Conservation (phyloP, 2,329 filamentous ascomycete species). For the Xylaria sp. region DNA sequence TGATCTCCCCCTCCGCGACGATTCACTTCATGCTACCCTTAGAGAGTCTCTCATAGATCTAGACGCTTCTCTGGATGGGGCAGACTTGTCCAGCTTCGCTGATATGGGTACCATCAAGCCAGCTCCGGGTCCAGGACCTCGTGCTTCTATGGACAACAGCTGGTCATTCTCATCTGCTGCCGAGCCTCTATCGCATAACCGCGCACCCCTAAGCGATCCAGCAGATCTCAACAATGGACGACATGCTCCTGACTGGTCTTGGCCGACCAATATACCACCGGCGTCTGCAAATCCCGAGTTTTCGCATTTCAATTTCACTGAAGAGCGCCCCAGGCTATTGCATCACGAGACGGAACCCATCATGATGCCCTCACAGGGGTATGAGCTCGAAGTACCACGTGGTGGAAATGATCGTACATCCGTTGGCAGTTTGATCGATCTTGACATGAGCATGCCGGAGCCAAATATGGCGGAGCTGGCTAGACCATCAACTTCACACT, state of each 20-base stretch:
- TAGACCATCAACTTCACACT: constrained; percentile 68
- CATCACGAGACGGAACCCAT: constrained; percentile 65
- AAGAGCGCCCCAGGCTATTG: constrained; percentile 57
- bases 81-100: constrained; percentile 66
- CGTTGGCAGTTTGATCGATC: constrained; percentile 61
- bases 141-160: constrained; percentile 62
- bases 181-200: constrained; percentile 55
- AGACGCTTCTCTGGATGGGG: constrained; percentile 68
- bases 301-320: constrained; percentile 61
- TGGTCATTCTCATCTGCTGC: constrained; percentile 56
- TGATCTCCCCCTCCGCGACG: constrained; percentile 69
- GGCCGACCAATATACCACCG: constrained; percentile 64
- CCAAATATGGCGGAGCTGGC: constrained; percentile 60
- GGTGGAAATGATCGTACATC: constrained; percentile 55
- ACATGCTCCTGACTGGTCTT: constrained; percentile 68
- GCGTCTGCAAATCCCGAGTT: constrained; percentile 65
- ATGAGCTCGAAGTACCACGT: constrained; percentile 55
- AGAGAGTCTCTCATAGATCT: constrained; percentile 73
- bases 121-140: constrained; percentile 51
- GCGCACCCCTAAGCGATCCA: constrained; percentile 67
- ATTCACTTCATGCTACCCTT: constrained; percentile 64
- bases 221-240: constrained; percentile 64
- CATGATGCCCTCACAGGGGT: constrained; percentile 53
- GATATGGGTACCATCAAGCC: constrained; percentile 71
- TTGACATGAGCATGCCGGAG: constrained; percentile 66